Evolutionary conservation across 192 early-diverging fungal species (phyloP).

Genomic region (Paraglomus brasilianum): DNA sequence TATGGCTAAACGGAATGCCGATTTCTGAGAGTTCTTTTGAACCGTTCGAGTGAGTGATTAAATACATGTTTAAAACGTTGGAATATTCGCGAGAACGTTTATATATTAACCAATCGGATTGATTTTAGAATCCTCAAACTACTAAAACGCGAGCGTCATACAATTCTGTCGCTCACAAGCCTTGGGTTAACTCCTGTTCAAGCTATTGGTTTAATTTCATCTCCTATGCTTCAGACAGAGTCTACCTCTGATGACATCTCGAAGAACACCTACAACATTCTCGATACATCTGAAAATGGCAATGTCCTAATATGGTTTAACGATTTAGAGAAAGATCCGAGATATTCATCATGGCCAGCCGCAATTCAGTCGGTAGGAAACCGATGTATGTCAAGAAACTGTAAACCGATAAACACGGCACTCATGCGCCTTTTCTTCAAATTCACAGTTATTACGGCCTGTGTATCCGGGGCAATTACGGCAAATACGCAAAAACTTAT

Average conservation of each 20-base stretch:
- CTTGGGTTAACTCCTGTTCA: conserved; percentile 43
- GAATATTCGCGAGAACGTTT: neutral
- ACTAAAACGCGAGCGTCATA: conserved; percentile 53
- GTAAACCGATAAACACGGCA: neutral
- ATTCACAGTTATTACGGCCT: conserved; percentile 42
- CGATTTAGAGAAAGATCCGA: conserved; percentile 81
- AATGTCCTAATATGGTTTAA: conserved; percentile 82
- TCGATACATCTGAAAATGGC: conserved; percentile 52
- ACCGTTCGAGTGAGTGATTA: conserved; percentile 56
- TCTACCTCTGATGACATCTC: conserved; percentile 30
- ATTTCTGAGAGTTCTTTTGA: conserved; percentile 55
- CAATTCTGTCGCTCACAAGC: conserved; percentile 47
- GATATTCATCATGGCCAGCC: conserved; percentile 70
- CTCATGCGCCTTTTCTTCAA: neutral
- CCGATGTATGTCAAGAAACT: conserved; percentile 32
- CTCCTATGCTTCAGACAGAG: conserved; percentile 16
- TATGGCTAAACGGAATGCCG: conserved; percentile 70
- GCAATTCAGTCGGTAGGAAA: conserved; percentile 33
- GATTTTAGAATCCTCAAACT: conserved; percentile 53
- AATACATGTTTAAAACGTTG: neutral
- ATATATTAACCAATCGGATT: neutral
- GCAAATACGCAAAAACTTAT: conserved; percentile 75
- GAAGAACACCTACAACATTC: conserved; percentile 72
- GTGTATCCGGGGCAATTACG: conserved; percentile 69
- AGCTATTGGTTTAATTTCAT: conserved; percentile 42